These are phyloP conservation scores for Hygrocybe coccinea DNA, from an alignment of 768 basidiomycete genomes.

Conservation along the genomic window DNA sequence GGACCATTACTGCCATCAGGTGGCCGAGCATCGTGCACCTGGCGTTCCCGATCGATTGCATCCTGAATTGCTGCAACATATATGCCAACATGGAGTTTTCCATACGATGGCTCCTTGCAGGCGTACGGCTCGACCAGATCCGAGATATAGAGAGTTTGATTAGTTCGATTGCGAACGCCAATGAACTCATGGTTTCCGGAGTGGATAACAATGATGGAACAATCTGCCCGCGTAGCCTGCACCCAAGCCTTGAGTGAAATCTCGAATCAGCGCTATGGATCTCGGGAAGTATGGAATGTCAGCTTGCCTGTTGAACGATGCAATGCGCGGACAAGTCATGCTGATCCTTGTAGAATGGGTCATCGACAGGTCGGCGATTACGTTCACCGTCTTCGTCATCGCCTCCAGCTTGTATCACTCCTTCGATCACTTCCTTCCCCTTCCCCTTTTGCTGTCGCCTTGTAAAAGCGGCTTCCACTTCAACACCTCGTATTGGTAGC, in stretches of 20 bases:
- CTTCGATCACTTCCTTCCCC: background rate
- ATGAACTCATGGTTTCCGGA: constrained; percentile 18
- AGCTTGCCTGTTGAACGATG: constrained; percentile 19
- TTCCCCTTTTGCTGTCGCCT: background rate
- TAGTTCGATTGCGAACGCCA: constrained; percentile 14
- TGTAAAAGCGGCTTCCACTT: background rate
- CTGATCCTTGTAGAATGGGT: background rate
- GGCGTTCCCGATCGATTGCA: constrained; percentile 12
- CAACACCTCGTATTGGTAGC: background rate
- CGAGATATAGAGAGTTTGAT: constrained; percentile 19
- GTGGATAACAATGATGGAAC: constrained; percentile 14
- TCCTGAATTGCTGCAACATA: constrained; percentile 19
- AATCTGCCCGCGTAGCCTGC: constrained; percentile 11
- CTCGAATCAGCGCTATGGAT: constrained; percentile 6
- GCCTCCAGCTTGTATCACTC: background rate
- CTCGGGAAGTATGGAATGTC: constrained; percentile 5
- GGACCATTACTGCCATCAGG: constrained; percentile 5
- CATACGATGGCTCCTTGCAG: constrained; percentile 16
- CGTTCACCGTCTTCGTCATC: background rate
- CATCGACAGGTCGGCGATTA: background rate
- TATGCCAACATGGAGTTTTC: constrained; percentile 19
- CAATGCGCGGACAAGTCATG: constrained; percentile 9
- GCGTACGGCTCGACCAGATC: constrained; percentile 12
- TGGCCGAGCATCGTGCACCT: constrained; percentile 4
- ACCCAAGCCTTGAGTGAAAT: constrained; percentile 15